phyloP scores from a whole-genome alignment of 2,329 filamentous ascomycete genomes.

The Cordyceps javanica region DNA sequence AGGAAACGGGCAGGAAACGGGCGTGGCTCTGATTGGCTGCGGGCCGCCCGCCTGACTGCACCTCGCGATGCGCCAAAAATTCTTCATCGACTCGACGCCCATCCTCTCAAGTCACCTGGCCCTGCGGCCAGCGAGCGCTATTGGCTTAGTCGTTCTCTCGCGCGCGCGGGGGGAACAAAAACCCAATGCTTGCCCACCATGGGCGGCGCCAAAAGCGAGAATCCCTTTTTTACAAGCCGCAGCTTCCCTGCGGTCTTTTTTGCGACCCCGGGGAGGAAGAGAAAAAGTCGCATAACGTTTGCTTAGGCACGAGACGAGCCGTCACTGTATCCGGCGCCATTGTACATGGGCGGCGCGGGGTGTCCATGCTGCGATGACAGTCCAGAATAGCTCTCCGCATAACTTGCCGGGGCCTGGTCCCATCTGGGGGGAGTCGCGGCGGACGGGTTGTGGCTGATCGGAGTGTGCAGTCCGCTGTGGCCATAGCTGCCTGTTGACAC shows the following conservation, averaged over 20 bases:
- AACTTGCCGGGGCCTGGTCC: slow-evolving; percentile 34
- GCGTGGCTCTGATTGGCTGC: slow-evolving; percentile 5
- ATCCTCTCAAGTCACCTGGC: not conserved
- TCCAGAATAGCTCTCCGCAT: slow-evolving; percentile 33
- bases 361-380: slow-evolving; percentile 30
- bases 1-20: not conserved
- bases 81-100: not conserved
- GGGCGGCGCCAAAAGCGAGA: not conserved
- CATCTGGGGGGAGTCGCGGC: slow-evolving; percentile 34
- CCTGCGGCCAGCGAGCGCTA: not conserved
- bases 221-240: not conserved
- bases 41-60: not conserved
- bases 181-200: not conserved
- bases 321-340: slow-evolving; percentile 35
- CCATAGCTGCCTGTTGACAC: slow-evolving; percentile 31
- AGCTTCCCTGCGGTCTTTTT: not conserved
- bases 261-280: not conserved
- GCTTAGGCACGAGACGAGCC: slow-evolving; percentile 35
- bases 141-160: not conserved
- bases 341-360: slow-evolving; percentile 34
- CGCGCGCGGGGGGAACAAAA: slow-evolving; percentile 6
- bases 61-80: not conserved
- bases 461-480: slow-evolving; percentile 33
- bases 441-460: slow-evolving; percentile 31
- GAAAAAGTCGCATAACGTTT: slow-evolving; percentile 6